Evolutionary conservation across 1,284 basidiomycete species (phyloP), one percentile per base, ranked within the genome.

Genomic region (Fomes fomentarius): DNA sequence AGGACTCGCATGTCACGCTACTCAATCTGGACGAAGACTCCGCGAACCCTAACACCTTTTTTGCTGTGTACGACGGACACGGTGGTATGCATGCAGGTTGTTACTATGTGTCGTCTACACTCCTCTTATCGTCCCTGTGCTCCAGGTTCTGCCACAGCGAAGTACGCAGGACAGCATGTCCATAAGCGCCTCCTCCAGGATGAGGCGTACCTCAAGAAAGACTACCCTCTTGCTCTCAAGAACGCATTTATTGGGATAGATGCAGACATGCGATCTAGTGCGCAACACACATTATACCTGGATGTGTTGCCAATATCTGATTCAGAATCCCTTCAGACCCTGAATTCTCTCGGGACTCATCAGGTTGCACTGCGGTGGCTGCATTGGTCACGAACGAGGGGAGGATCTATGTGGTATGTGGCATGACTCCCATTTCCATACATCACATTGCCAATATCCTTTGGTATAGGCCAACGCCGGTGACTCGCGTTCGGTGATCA

Each of bases 11-110:
- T 74, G 82, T 94, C n/a, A 82, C 87, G 47, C 77, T 94, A 26
- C 77, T 98, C 37, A 77, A 83, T 56, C 73, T 92, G 52, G 86
- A 86, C 52, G 77, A 77, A 31, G 75, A 71, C 69, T 46, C 53
- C 9, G 14, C 76, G 4, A 78, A 82, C 25, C 78, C 79, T 15
- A 90, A 90, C 68, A 78, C 87, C 1, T 96, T 98, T 74, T 98
- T 98, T 66, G 96, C 92, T 33, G 96, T 99, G 1, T 99, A 98
- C 69, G 97, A 99, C 74, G 97, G 97, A 21, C 97, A 99, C 69
- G 97, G 97, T 58, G 97, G 94, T 95, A 68, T 61, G 54, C 38
- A 44, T 42, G 52, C 35, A 42, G 25, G n/a, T 35, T 34, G 17
- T 52, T 58, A 21, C 52, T 40, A n/a, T n/a, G n/a, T n/a, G n/a